These are phyloP conservation scores for Apophysomyces variabilis DNA, from an alignment of 371 early-diverging fungal genomes.

Conservation along the genomic window DNA sequence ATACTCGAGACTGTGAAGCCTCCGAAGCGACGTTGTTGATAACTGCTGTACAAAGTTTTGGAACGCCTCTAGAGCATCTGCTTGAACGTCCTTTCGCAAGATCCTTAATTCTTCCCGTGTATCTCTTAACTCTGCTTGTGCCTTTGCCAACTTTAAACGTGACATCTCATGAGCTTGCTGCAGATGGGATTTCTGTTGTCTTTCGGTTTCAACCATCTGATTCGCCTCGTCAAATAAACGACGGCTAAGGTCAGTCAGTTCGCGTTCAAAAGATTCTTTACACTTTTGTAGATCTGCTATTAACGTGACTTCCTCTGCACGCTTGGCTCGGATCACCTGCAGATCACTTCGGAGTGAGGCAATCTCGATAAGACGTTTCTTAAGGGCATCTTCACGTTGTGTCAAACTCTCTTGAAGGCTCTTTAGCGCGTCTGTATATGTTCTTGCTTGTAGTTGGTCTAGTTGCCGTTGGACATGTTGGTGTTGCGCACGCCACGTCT, in stretches of 20 bases:
- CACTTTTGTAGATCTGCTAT: slow-evolving; percentile 69
- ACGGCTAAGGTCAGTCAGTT: slow-evolving; percentile 77
- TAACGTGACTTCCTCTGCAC: slow-evolving; percentile 69
- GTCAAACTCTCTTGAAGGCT: neutral
- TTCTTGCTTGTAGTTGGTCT: neutral
- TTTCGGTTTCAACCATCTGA: slow-evolving; percentile 79
- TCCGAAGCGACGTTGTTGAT: slow-evolving; percentile 9
- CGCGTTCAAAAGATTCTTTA: slow-evolving; percentile 67
- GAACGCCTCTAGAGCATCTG: slow-evolving; percentile 21
- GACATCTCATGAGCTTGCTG: slow-evolving; percentile 60
- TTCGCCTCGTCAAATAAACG: slow-evolving; percentile 91
- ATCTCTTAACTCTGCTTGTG: slow-evolving; percentile 18
- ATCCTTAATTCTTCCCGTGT: slow-evolving; percentile 27
- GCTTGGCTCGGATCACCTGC: slow-evolving; percentile 77
- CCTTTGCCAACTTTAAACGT: slow-evolving; percentile 52
- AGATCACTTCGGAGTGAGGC: slow-evolving; percentile 82
- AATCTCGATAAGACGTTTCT: slow-evolving; percentile 51
- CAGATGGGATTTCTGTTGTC: slow-evolving; percentile 48
- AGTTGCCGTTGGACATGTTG: neutral
- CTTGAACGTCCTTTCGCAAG: slow-evolving; percentile 27
- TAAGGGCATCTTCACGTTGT: neutral
- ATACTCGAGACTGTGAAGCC: slow-evolving; percentile 20
- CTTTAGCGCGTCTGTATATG: neutral
- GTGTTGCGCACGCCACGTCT: neutral
- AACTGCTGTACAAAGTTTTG: slow-evolving; percentile 17